A percentile compares a stretch with the other conserved stretches of the same genome.
Evolutionary conservation across 1,284 basidiomycete species (phyloP).

Genomic region (Ceratobasidium sp.): DNA sequence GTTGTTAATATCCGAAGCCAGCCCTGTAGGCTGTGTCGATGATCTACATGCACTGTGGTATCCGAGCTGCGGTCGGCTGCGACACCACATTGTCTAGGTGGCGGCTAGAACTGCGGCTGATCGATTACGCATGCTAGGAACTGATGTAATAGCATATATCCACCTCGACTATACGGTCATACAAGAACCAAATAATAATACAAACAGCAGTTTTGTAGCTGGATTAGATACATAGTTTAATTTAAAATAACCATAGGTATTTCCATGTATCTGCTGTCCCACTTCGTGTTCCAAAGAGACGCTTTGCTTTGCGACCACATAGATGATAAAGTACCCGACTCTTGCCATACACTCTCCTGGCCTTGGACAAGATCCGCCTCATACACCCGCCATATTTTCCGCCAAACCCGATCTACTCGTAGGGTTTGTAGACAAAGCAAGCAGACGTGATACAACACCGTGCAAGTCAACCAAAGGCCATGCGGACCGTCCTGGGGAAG

Average conservation of each 20-base stretch:
- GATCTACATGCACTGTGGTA: not conserved
- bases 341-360: not conserved
- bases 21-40: not conserved
- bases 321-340: not conserved
- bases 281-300: not conserved
- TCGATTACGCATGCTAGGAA: too few relatives aligned
- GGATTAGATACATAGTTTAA: not conserved
- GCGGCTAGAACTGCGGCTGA: not conserved
- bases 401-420: conserved; percentile 6
- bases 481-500: conserved; percentile 4
- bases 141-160: conserved; percentile 1
- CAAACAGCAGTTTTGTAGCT: too few relatives aligned
- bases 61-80: conserved; percentile 13
- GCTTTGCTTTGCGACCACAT: conserved; percentile 1
- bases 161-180: too few relatives aligned
- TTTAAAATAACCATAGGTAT: not conserved
- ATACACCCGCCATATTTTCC: conserved; percentile 16
- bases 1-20: not conserved
- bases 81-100: not conserved
- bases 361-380: not conserved
- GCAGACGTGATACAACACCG: not conserved
- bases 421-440: too few relatives aligned
- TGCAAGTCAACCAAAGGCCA: not conserved
- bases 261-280: not conserved
- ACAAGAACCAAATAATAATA: not conserved